A percentile compares a stretch with the other conserved stretches of the same genome.
phyloP scores from a whole-genome alignment of 768 basidiomycete species.

The Myochromella boudieri region DNA sequence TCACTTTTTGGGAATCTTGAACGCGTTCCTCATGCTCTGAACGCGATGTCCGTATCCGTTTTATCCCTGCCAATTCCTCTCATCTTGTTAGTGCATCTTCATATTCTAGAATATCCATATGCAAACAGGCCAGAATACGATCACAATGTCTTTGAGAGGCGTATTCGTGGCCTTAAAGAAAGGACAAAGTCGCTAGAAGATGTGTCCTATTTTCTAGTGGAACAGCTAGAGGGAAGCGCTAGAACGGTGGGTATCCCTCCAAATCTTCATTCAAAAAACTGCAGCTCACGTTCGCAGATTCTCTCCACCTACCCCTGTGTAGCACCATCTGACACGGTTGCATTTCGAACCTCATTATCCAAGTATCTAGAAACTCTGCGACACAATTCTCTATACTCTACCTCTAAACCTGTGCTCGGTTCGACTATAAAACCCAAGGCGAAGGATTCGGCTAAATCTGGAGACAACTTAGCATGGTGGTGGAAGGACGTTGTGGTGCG shows the following conservation, averaged over 20 bases:
- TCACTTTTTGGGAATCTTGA: too few species aligned
- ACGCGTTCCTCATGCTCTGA: neutral
- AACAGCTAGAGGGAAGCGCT: constrained; percentile 37
- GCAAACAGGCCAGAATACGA: constrained; percentile 50
- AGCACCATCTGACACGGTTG: constrained; percentile 50
- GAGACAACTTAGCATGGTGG: constrained; percentile 39
- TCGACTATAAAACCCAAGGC: constrained; percentile 17
- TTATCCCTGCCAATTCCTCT: constrained; percentile 39
- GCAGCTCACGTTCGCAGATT: constrained; percentile 29
- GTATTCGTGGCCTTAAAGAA: constrained; percentile 46
- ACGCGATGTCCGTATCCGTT: constrained; percentile 21
- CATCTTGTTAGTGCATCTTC: constrained; percentile 50
- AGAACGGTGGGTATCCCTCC: constrained; percentile 23
- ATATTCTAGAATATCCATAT: constrained; percentile 50
- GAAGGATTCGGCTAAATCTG: constrained; percentile 5
- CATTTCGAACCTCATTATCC: constrained; percentile 49
- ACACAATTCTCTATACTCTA: constrained; percentile 34
- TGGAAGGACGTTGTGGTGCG: constrained; percentile 59
- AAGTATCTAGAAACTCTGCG: constrained; percentile 51
- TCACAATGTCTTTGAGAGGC: constrained; percentile 45
- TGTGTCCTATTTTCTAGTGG: constrained; percentile 47
- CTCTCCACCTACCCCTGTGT: constrained; percentile 51
- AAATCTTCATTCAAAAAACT: too few species aligned
- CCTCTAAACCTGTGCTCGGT: constrained; percentile 16
- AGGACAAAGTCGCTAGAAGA: constrained; percentile 54